phyloP scores from a whole-genome alignment of 306 rosid species.

The Vigna hirtella region DNA sequence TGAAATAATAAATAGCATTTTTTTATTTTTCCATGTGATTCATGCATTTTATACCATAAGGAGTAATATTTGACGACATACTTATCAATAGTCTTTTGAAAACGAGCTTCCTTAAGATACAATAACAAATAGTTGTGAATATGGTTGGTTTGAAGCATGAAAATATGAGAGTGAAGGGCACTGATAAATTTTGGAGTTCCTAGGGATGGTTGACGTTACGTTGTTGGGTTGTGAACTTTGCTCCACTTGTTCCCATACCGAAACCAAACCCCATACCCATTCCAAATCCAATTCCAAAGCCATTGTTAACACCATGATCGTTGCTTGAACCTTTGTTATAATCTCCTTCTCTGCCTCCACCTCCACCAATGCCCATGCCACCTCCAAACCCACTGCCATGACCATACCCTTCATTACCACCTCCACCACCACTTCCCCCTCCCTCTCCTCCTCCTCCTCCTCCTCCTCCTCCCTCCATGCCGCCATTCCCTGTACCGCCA shows the following conservation, averaged over 20 bases:
- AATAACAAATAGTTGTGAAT: background rate
- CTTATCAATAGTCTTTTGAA: background rate
- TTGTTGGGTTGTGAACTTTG: background rate
- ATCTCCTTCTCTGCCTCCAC: constrained; percentile 13
- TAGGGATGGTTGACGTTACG: constrained; percentile 38
- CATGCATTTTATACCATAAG: background rate
- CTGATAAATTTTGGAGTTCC: background rate
- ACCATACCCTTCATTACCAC: constrained; percentile 26
- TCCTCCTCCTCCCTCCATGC: constrained; percentile 46
- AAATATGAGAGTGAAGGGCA: background rate
- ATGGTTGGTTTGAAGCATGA: background rate
- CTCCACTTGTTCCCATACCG: constrained; percentile 49
- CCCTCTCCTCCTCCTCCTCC: constrained; percentile 14
- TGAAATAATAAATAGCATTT: too few species aligned
- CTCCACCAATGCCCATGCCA: background rate
- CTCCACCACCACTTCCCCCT: constrained; percentile 37
- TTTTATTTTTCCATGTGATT: background rate
- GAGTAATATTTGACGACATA: background rate
- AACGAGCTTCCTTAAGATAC: too few species aligned
- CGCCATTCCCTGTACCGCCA: constrained; percentile 33
- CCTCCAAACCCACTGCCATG: constrained; percentile 57
- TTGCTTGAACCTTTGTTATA: constrained; percentile 8
- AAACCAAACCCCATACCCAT: constrained; percentile 65
- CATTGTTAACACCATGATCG: constrained; percentile 34
- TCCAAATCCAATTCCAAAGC: constrained; percentile 62